phyloP scores from a whole-genome alignment of 495 filamentous ascomycete species.

The Lindgomyces ingoldianus region DNA sequence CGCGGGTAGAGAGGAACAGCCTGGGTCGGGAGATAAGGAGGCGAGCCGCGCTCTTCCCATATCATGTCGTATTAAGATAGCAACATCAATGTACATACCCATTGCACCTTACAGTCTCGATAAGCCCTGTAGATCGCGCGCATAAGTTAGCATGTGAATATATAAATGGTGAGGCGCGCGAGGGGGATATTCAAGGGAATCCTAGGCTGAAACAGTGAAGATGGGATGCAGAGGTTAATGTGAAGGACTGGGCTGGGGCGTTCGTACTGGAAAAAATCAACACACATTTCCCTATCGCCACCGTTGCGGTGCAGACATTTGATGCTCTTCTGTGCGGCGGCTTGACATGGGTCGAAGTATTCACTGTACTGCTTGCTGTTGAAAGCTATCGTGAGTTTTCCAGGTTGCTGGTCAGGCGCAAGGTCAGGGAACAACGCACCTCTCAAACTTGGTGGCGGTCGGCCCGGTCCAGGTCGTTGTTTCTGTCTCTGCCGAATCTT shows the following conservation, averaged over 20 bases:
- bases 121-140: slow-evolving; percentile 65
- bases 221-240: not conserved
- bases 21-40: slow-evolving; percentile 14
- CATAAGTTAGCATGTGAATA: slow-evolving; percentile 20
- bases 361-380: slow-evolving; percentile 77
- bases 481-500: slow-evolving; percentile 6
- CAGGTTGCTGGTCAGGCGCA: not conserved
- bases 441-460: slow-evolving; percentile 29
- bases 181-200: slow-evolving; percentile 4
- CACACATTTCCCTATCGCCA: slow-evolving; percentile 81
- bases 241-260: not conserved
- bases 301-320: slow-evolving; percentile 84
- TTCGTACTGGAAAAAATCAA: slow-evolving; percentile 85
- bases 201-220: not conserved
- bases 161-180: slow-evolving; percentile 1
- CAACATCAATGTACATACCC: slow-evolving; percentile 60
- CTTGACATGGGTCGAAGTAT: slow-evolving; percentile 92
- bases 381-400: not conserved
- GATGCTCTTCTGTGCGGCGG: slow-evolving; percentile 82
- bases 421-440: slow-evolving; percentile 9
- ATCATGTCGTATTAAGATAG: not conserved
- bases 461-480: slow-evolving; percentile 15
- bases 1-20: not conserved
- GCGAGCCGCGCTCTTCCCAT: not conserved
- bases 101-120: slow-evolving; percentile 89